Base-by-base conservation (phyloP, 331 rosid species). In the Rosa hybrid region DNA sequence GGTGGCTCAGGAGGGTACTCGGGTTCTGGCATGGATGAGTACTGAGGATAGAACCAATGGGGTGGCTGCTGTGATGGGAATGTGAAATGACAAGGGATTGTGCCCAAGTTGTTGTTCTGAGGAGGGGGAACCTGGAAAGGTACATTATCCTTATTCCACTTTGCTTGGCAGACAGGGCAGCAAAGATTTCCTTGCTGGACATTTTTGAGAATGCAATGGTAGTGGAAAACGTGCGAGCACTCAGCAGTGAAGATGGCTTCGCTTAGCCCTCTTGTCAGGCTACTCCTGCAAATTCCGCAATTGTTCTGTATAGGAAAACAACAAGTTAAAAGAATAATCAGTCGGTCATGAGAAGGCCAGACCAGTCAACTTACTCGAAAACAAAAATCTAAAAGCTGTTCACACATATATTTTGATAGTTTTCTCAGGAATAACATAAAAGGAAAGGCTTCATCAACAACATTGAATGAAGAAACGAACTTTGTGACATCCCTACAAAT, bases 161-260 rank as follows among this genome's bases (percentile, higher is more conserved):
- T 57, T 10, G 44, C 30, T 21, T 16, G 14, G 42, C 78, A 75
- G 54, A 59, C 4, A 12, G 78, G 78, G 78, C 78, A 75, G 69
- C 56, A 14, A 59, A 75, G 53, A 44, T 75, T 75, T 41, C 78
- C 78, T 42, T 57, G 70, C 11, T 59, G 25, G 41, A 42, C 56
- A 42, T 59, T 75, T 42, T 75, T 75, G 78, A 42, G 41, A 7
- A 75, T 75, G 3, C 79, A 76, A 76, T 6, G 13, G 45, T 59
- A 76, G 59, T 76, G 79, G 44, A 76, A 76, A 44, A 14, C 7
- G 59, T 76, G 79, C 4, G 71, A 76, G 57, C 71, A 76, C 17
- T 76, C 71, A 60, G 79, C 79, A 60, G 79, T 76, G 79, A 59
- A 76, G 56, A 76, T 76, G 71, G 71, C 79, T 60, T 76, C 44